Evolutionary conservation across 192 early-diverging fungal genomes (phyloP).

Genomic region (Glomus cerebriforme): DNA sequence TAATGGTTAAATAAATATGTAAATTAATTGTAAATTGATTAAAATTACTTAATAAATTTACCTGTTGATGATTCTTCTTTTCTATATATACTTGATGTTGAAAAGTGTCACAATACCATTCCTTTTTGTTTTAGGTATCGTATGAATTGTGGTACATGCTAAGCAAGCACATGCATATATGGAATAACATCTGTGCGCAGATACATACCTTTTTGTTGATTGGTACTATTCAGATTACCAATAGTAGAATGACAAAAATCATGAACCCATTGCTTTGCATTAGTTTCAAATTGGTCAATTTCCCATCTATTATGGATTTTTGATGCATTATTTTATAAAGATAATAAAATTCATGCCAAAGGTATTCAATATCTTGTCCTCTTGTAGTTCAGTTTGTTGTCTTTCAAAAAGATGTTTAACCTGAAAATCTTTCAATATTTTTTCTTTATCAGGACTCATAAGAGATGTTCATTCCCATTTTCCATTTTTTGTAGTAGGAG

Average conservation of each 20-base stretch:
- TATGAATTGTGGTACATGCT: not conserved
- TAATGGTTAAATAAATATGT: too few species aligned
- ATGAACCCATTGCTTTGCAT: conserved; percentile 3
- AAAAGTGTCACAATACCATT: not conserved
- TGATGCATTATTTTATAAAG: not conserved
- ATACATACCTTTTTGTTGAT: not conserved
- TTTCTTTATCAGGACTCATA: not conserved
- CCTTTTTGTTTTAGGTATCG: not conserved
- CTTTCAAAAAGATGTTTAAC: not conserved
- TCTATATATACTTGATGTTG: conserved; percentile 1
- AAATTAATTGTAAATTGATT: too few species aligned
- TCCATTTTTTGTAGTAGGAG: not conserved
- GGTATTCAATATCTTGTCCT: not conserved
- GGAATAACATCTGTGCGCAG: not conserved
- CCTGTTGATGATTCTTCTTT: not conserved
- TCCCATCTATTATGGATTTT: not conserved
- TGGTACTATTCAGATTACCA: not conserved
- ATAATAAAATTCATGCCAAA: not conserved
- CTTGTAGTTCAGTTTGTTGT: not conserved
- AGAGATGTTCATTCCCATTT: not conserved
- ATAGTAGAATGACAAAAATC: not conserved
- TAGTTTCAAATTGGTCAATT: not conserved
- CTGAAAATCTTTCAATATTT: conserved; percentile 3
- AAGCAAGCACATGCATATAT: conserved; percentile 13
- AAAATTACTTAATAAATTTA: too few species aligned